Base-by-base conservation (phyloP, 495 filamentous ascomycete genomes). In the Aspergillus affinis region DNA sequence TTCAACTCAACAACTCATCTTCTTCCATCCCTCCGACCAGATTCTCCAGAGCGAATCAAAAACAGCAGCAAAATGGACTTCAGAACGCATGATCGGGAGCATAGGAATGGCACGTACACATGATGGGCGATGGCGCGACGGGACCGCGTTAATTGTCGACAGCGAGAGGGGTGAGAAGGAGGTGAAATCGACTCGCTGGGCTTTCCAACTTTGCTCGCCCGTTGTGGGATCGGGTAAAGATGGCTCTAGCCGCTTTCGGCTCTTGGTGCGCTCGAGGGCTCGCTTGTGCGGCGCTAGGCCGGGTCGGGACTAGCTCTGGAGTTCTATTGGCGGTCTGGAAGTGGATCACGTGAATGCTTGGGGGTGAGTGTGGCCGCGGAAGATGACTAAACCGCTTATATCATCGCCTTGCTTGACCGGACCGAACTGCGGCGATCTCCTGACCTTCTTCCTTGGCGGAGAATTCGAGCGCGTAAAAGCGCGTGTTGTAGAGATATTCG, bases 121-220 rank as follows among this genome's bases (percentile, higher is more conserved):
- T 84, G 77, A 81, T 82, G 77, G 79, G 78, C 74, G 76, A 77
- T 77, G 73, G 74, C 73, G 76, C 72, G 71, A 65, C 57, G 65
- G 68, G 56, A 68, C 72, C 73, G 73, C 74, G 74, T 75, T 65
- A 57, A 56, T 73, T 78, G 76, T 77, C 76, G 76, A 76, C 74
- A 71, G 61, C 63, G 68, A 68, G 66, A 77, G 74, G 72, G 72
- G 69, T 67, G 71, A 68, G 66, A 58, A 71, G 69, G 69, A 74
- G 72, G 71, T 73, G 62, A 71, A 70, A 60, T 65, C 67, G 62
- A 75, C 62, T 66, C 65, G 52, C 55, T 55, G 56, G 58, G 55
- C 56, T 54, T 60, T 63, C 51, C 61, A 55, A 74, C 68, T 76
- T 76, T 74, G 71, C 69, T 41, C 60, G 50, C 64, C 69, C 69